Percentiles rank a stretch among this genome's conserved stretches.
Evolutionary conservation across 176 grass and related monocot species (phyloP).

Genomic region (Metroxylon sagu): DNA sequence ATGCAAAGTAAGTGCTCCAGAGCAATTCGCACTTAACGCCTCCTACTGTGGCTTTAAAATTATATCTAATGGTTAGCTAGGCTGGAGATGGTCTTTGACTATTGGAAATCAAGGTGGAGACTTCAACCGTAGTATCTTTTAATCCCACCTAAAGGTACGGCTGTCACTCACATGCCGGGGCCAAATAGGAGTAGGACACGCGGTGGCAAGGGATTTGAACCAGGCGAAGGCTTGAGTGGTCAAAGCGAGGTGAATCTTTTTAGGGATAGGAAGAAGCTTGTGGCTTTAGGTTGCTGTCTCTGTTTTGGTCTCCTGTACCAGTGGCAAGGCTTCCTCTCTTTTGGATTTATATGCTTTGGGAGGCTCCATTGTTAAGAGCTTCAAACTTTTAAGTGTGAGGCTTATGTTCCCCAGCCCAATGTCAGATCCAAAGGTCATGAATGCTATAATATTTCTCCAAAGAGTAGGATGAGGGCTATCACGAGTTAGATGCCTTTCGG

Average conservation of each 20-base stretch:
- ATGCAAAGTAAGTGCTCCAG: slow-evolving; percentile 16
- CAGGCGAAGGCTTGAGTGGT: slow-evolving; percentile 4
- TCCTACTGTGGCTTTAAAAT: slow-evolving; percentile 24
- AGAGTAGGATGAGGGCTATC: too few species aligned
- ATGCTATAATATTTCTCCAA: too few species aligned
- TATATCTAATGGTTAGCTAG: slow-evolving; percentile 29
- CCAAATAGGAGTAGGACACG: background rate
- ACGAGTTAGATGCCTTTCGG: too few species aligned
- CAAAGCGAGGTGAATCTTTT: slow-evolving; percentile 14
- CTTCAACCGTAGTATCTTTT: slow-evolving; percentile 11
- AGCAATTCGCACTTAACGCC: background rate
- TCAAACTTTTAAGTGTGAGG: too few species aligned
- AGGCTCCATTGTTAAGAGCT: too few species aligned
- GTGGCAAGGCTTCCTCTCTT: slow-evolving; percentile 17
- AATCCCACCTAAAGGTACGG: slow-evolving; percentile 6
- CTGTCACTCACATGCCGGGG: slow-evolving; percentile 11
- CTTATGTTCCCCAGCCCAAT: too few species aligned
- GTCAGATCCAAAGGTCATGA: too few species aligned
- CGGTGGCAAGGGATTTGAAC: background rate
- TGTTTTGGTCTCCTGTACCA: slow-evolving; percentile 44
- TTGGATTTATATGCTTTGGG: too few species aligned
- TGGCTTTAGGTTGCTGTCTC: background rate
- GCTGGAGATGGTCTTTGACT: slow-evolving; percentile 40
- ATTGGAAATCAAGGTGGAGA: slow-evolving; percentile 37
- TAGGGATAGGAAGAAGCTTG: too few species aligned